Evolutionary conservation across 345 rosid species (phyloP).

Genomic region (Citrus unshiu): DNA sequence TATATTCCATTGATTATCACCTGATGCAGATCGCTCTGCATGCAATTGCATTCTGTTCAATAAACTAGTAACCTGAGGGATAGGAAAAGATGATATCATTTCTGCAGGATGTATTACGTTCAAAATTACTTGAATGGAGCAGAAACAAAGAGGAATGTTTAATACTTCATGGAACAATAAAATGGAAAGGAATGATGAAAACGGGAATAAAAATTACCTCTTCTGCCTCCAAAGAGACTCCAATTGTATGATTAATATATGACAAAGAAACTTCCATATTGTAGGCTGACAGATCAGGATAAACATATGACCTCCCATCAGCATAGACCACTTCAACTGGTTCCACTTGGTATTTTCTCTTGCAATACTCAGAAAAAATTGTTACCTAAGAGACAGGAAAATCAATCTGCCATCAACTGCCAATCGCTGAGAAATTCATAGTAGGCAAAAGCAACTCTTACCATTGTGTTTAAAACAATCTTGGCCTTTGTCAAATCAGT

Average conservation of each 20-base stretch:
- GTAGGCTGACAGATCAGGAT: constrained; percentile 72
- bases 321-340: constrained; percentile 80
- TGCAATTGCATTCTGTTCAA: constrained; percentile 75
- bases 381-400: constrained; percentile 55
- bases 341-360: constrained; percentile 76
- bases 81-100: constrained; percentile 9
- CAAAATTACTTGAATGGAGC: not conserved
- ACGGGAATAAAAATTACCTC: constrained; percentile 47
- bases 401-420: constrained; percentile 1
- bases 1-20: constrained; percentile 37
- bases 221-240: constrained; percentile 65
- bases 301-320: constrained; percentile 57
- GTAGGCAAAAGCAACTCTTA: constrained; percentile 22
- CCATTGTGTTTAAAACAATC: constrained; percentile 89
- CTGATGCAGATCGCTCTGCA: constrained; percentile 40
- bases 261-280: constrained; percentile 83
- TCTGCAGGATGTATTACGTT: not conserved
- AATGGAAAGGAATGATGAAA: not conserved
- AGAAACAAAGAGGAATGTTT: not conserved
- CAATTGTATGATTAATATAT: constrained; percentile 65
- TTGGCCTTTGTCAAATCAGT: constrained; percentile 94
- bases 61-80: constrained; percentile 58
- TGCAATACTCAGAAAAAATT: constrained; percentile 65
- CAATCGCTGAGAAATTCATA: constrained; percentile 9
- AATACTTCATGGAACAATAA: not conserved